phyloP scores from a whole-genome alignment of 192 early-diverging fungal species.

The Diversispora epigaea region DNA sequence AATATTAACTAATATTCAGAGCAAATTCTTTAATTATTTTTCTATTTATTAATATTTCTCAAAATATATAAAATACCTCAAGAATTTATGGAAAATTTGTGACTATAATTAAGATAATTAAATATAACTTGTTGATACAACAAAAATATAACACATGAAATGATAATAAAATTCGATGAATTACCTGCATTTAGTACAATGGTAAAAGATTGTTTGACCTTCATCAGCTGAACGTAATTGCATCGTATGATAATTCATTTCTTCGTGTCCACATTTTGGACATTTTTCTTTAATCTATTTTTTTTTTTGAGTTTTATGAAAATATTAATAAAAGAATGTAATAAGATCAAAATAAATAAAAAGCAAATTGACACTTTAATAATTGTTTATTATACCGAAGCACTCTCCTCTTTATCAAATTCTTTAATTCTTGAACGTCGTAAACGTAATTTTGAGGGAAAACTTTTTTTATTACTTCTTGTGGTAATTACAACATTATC shows the following conservation, averaged over 20 bases:
- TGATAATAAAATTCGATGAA: conserved; percentile 20
- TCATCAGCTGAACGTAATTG: conserved; percentile 98
- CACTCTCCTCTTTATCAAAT: conserved; percentile 42
- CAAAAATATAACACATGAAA: too few species aligned
- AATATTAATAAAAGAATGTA: too few species aligned
- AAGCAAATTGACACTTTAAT: neutral
- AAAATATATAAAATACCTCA: too few species aligned
- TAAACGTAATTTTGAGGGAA: conserved; percentile 73
- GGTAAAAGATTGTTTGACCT: conserved; percentile 99
- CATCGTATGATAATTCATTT: conserved; percentile 96
- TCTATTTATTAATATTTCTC: too few species aligned
- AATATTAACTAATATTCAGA: too few species aligned
- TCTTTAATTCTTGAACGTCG: conserved; percentile 51
- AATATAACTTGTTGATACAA: too few species aligned
- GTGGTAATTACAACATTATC: conserved; percentile 83
- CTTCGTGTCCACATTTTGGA: conserved; percentile 86
- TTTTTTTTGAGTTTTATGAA: too few species aligned
- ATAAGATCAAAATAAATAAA: neutral
- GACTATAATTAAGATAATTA: too few species aligned
- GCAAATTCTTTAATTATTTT: too few species aligned
- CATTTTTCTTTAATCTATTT: conserved; percentile 90
- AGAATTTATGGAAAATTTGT: too few species aligned
- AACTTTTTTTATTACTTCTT: conserved; percentile 69
- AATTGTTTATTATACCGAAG: conserved; percentile 43
- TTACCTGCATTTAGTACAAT: conserved; percentile 93